Percentiles rank a stretch among this genome's conserved stretches.
Evolutionary conservation across 768 basidiomycete genomes (phyloP).

Genomic region (Tricholomella constricta): DNA sequence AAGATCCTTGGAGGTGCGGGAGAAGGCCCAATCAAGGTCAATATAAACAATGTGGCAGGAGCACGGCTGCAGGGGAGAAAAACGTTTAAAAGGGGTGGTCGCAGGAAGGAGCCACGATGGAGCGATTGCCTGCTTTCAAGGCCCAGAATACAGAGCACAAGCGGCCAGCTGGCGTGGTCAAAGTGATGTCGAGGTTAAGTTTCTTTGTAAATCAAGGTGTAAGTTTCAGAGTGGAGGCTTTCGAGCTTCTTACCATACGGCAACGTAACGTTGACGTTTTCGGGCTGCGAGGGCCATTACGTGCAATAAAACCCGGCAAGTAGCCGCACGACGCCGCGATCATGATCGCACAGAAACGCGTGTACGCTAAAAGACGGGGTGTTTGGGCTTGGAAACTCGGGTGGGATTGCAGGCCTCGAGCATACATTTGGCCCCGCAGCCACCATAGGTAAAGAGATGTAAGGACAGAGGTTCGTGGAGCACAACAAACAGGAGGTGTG

Average conservation of each 20-base stretch:
- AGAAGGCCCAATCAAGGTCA: neutral
- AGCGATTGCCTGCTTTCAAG: neutral
- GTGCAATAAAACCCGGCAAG: neutral
- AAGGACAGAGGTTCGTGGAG: too few relatives aligned
- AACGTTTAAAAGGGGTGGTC: neutral
- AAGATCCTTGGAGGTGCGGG: conserved; percentile 9
- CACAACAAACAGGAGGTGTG: neutral
- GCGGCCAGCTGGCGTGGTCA: neutral
- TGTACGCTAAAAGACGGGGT: neutral
- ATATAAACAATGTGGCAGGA: neutral
- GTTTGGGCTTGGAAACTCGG: too few relatives aligned
- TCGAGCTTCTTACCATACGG: neutral
- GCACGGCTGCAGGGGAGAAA: neutral
- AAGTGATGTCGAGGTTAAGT: neutral
- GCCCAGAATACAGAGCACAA: neutral
- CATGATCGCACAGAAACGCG: neutral
- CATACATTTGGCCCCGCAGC: too few relatives aligned
- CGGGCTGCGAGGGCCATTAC: neutral
- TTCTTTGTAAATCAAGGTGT: neutral
- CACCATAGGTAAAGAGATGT: too few relatives aligned
- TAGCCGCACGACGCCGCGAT: neutral
- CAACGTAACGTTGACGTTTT: conserved; percentile 2
- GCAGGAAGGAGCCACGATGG: neutral
- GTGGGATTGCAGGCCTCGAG: too few relatives aligned
- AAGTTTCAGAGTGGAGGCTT: neutral